Percentiles rank a stretch among this genome's conserved stretches.
phyloP scores from a whole-genome alignment of 768 basidiomycete genomes.

The Lactifluus hygrophoroides region DNA sequence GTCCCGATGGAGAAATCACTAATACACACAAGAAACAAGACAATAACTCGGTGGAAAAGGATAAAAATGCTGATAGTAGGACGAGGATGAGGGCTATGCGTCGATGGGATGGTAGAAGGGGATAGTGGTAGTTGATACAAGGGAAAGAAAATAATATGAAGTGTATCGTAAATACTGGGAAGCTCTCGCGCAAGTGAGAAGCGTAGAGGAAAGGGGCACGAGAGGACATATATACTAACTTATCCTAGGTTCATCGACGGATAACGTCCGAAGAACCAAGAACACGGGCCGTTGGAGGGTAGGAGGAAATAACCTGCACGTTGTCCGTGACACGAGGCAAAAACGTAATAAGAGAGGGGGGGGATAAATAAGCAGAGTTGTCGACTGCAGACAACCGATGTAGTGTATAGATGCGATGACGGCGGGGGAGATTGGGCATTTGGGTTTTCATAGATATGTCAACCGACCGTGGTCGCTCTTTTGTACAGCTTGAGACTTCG shows the following conservation, averaged over 20 bases:
- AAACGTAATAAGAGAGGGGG: slow-evolving; percentile 9
- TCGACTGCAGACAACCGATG: slow-evolving; percentile 3
- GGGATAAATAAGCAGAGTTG: slow-evolving; percentile 21
- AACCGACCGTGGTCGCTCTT: slow-evolving; percentile 28
- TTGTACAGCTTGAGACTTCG: slow-evolving; percentile 32
- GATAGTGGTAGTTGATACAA: slow-evolving; percentile 22
- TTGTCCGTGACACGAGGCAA: slow-evolving; percentile 23
- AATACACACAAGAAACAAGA: slow-evolving; percentile 17
- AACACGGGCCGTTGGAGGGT: slow-evolving; percentile 28
- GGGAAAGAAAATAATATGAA: slow-evolving; percentile 13
- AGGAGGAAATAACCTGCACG: slow-evolving; percentile 27
- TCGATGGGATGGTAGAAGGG: background rate
- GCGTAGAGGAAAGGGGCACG: background rate
- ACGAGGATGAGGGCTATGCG: slow-evolving; percentile 9
- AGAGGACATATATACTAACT: slow-evolving; percentile 10
- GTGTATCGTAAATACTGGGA: slow-evolving; percentile 12
- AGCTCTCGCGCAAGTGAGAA: background rate
- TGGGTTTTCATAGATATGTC: slow-evolving; percentile 24
- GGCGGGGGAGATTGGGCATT: slow-evolving; percentile 17
- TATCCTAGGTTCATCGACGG: slow-evolving; percentile 13
- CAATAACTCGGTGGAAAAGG: slow-evolving; percentile 21
- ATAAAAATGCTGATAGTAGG: slow-evolving; percentile 4
- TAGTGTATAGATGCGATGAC: slow-evolving; percentile 26
- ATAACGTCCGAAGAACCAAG: slow-evolving; percentile 36
- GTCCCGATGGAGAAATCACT: slow-evolving; percentile 6